These are phyloP conservation scores for Spongiforma sp. DNA, from an alignment of 1,284 basidiomycete genomes.

Conservation along the genomic window DNA sequence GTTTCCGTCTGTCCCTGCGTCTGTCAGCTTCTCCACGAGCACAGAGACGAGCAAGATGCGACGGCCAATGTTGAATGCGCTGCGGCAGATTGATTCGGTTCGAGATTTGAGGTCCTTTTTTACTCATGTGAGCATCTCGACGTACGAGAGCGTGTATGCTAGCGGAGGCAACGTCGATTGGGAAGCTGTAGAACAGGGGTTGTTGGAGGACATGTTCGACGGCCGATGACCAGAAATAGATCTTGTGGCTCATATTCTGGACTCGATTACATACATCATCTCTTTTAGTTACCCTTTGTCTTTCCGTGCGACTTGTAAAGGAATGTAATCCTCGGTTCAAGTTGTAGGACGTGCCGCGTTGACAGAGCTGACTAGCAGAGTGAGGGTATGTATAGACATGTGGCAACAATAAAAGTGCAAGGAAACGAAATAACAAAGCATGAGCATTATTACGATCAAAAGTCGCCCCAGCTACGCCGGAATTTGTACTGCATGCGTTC, in stretches of 20 bases:
- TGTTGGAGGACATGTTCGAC: constrained; percentile 91
- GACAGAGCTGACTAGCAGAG: not conserved
- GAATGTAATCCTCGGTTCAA: constrained; percentile 13
- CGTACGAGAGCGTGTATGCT: constrained; percentile 89
- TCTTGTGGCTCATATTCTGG: too few species aligned
- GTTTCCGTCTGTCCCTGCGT: constrained; percentile 27
- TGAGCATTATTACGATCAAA: constrained; percentile 46
- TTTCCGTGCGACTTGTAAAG: constrained; percentile 2
- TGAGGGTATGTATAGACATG: constrained; percentile 40
- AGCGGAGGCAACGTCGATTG: constrained; percentile 83
- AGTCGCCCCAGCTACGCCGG: constrained; percentile 84
- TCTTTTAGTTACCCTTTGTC: not conserved
- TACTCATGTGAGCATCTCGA: constrained; percentile 83
- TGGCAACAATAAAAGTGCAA: constrained; percentile 11
- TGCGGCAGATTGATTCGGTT: constrained; percentile 81
- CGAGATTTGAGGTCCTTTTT: constrained; percentile 88
- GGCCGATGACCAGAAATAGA: constrained; percentile 59
- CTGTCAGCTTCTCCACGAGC: constrained; percentile 31
- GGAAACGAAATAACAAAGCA: constrained; percentile 16
- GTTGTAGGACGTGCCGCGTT: too few species aligned
- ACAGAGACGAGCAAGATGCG: constrained; percentile 55
- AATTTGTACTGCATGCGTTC: constrained; percentile 84
- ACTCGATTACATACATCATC: too few species aligned
- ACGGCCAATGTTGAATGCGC: constrained; percentile 69
- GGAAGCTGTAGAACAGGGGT: constrained; percentile 81